Percentiles rank a stretch among this genome's conserved stretches.
Evolutionary conservation across 192 early-diverging fungal species (phyloP).

Genomic region (Umbelopsis sp.): DNA sequence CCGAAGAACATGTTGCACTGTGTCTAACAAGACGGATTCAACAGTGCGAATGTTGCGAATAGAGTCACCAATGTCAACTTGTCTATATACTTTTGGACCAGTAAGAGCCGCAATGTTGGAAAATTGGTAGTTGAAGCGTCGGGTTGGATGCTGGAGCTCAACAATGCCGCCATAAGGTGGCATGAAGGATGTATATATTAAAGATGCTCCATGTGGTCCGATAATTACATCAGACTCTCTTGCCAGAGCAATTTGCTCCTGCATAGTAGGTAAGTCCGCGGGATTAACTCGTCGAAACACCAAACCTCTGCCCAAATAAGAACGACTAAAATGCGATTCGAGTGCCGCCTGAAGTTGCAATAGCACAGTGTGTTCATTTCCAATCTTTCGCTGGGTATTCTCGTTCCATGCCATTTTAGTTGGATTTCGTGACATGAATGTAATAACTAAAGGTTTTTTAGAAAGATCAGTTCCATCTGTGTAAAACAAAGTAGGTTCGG

Average conservation of each 20-base stretch:
- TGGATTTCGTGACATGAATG: constrained; percentile 15
- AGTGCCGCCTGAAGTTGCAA: neutral
- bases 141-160: constrained; percentile 24
- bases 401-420: neutral
- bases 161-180: constrained; percentile 12
- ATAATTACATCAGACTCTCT: constrained; percentile 24
- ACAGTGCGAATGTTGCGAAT: neutral
- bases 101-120: constrained; percentile 10
- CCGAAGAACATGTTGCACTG: neutral
- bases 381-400: constrained; percentile 11
- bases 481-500: neutral
- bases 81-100: constrained; percentile 1
- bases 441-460: constrained; percentile 15
- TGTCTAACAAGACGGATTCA: neutral
- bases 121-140: constrained; percentile 22
- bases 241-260: constrained; percentile 19
- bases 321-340: neutral
- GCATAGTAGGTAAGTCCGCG: constrained; percentile 16
- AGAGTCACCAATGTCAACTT: neutral
- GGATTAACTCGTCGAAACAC: constrained; percentile 10
- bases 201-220: constrained; percentile 15
- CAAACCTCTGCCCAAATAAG: neutral
- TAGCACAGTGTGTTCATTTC: constrained; percentile 10
- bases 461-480: neutral
- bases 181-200: constrained; percentile 16